Base-by-base conservation (phyloP, 192 early-diverging fungal genomes). In the Podila minutissima region DNA sequence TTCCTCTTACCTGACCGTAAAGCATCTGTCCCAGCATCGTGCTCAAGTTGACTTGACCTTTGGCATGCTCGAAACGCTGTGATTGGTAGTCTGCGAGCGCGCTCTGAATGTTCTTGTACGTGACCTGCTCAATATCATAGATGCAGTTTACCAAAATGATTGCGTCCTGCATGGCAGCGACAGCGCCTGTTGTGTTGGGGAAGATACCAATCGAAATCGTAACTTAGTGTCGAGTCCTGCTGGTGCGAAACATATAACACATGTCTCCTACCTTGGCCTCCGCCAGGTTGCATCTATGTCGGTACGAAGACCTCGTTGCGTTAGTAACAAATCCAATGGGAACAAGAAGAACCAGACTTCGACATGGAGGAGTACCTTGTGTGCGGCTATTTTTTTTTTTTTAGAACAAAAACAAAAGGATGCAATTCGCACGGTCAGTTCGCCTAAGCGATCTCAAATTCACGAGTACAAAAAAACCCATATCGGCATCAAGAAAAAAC, bases 111-210 rank as follows among this genome's bases (percentile, higher is more conserved):
- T 53, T 53, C 19, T 53, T 22, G 51, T 53, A 8, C 20, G 51
- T 53, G 20, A 38, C 32, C 8, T 57, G n/a, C 17, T 59, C 57
- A 8, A 68, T 57, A 22, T 68, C 67, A 13, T 68, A 68, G 11
- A 68, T 12, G 15, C 35, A n/a, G 26, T 68, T 68, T 22, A 51
- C 67, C 5, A 68, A 24, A 5, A 68, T 11, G 13, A 59, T 24
- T 6, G 67, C 67, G 24, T 68, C 67, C 26, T 68, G 67, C 67
- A 68, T 59, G 1, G 67, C 67, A 7, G 33, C 32, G 11, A 68
- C 55, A 19, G 67, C 67, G 1, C 51, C 51, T 53, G 20, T 22
- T 51, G n/a, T 3, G 29, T n/a, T 19, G 5, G 5, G 4, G 9
- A n/a, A n/a, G n/a, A n/a, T n/a, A n/a, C n/a, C n/a, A n/a, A 19